phyloP scores from a whole-genome alignment of 805 yeast species.

The Nakazawaea ernobii region DNA sequence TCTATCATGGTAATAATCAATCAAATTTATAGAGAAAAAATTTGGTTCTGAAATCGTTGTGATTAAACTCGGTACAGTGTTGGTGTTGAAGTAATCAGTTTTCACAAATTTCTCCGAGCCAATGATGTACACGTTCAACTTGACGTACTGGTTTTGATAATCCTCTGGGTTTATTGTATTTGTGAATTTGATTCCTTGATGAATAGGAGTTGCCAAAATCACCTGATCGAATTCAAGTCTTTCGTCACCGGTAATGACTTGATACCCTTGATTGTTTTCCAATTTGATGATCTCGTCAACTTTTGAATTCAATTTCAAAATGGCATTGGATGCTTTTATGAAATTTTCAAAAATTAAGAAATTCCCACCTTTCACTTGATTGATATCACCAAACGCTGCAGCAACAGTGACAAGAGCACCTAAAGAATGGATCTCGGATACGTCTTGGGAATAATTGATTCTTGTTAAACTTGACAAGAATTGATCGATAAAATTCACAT shows the following conservation, averaged over 20 bases:
- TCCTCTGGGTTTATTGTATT: not conserved
- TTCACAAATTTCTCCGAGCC: conserved; percentile 17
- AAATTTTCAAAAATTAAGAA: conserved; percentile 35
- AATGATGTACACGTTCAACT: conserved; percentile 33
- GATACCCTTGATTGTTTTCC: not conserved
- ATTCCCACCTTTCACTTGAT: conserved; percentile 38
- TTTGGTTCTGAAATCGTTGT: conserved; percentile 12
- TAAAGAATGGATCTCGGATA: conserved; percentile 36
- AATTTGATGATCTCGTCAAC: conserved; percentile 20
- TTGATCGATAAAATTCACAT: conserved; percentile 16
- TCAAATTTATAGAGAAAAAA: conserved; percentile 30
- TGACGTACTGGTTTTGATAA: conserved; percentile 28
- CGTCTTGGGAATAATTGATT: conserved; percentile 37
- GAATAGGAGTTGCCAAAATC: conserved; percentile 37
- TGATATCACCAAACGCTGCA: conserved; percentile 23
- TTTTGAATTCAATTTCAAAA: conserved; percentile 21
- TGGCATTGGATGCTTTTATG: conserved; percentile 29
- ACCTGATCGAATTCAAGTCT: conserved; percentile 28
- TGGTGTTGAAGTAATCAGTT: conserved; percentile 10
- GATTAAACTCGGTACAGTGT: conserved; percentile 13
- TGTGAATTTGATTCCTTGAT: conserved; percentile 7
- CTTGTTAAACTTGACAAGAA: conserved; percentile 36
- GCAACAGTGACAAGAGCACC: conserved; percentile 35
- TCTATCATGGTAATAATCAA: conserved; percentile 20
- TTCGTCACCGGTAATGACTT: conserved; percentile 2